phyloP scores from a whole-genome alignment of 2,329 filamentous ascomycete genomes.

The Aulographum hederae region DNA sequence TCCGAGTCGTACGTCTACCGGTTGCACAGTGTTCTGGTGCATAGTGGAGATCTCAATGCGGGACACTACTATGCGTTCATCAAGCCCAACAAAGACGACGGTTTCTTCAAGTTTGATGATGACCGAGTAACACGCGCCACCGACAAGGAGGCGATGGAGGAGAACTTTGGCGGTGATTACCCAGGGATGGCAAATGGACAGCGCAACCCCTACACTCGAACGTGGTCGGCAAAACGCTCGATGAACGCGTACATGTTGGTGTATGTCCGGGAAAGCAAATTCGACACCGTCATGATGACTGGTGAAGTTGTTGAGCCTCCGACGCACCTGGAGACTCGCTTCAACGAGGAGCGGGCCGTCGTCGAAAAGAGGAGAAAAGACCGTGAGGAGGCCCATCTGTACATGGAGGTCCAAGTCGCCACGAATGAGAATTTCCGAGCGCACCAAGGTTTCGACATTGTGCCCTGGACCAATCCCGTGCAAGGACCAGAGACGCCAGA shows the following conservation, averaged over 20 bases:
- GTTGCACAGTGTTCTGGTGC: conserved; percentile 85
- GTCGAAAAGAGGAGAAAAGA: conserved; percentile 69
- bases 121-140: conserved; percentile 93
- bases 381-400: conserved; percentile 84
- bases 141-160: conserved; percentile 76
- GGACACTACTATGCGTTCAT: conserved; percentile 97
- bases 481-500: conserved; percentile 53
- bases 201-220: conserved; percentile 45
- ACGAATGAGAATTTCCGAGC: conserved; percentile 64
- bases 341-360: conserved; percentile 66
- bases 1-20: conserved; percentile 86
- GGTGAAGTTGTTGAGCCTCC: conserved; percentile 68
- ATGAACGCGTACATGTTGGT: conserved; percentile 98
- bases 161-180: conserved; percentile 91
- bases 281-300: conserved; percentile 66
- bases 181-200: conserved; percentile 36
- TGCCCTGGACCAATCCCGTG: conserved; percentile 37
- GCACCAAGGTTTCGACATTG: conserved; percentile 71
- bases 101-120: conserved; percentile 95
- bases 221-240: conserved; percentile 45
- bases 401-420: conserved; percentile 68
- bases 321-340: conserved; percentile 47
- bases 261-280: conserved; percentile 72
- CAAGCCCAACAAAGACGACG: conserved; percentile 74
- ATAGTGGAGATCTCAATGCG: conserved; percentile 90